Evolutionary conservation across 192 early-diverging fungal species (phyloP), one percentile per base, ranked within the genome.

Genomic region (Coemansia sp.): DNA sequence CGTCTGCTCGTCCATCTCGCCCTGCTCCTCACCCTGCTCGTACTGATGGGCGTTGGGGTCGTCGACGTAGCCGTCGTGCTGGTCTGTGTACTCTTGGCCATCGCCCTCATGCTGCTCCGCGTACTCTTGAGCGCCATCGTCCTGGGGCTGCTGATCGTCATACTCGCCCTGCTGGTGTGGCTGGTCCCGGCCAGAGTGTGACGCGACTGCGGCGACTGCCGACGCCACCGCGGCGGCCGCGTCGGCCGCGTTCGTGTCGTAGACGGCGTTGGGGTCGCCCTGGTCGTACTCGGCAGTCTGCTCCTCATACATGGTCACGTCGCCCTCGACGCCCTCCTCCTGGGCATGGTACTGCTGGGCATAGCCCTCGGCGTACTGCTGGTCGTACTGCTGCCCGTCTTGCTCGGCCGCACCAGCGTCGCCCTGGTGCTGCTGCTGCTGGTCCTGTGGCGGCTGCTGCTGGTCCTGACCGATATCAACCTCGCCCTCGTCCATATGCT

Each of bases 1-100:
- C 5, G 64, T 67, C 60, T 75, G 71, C 34, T 63, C 71, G 44
- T 75, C 71, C 22, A 58, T 34, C 13, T 22, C 59, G 22, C 46
- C 21, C 14, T 23, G 14, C 8, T 47, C 49, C 10, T 47, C 54
- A 18, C 47, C 47, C 25, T 66, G 51, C 13, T 20, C 56, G 28
- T 67, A 67, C 51, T 61, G 52, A 26, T 62, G 50, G 10, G 36
- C 42, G 17, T 43, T 38, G 30, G 41, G 39, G 4, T 69, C 60
- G 38, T 69, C 59, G 16, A 62, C 37, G 27, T 63, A 64, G 29
- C 37, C 67, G 12, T 43, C 47, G 19, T 67, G 49, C 38, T 64
- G 56, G 29, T 60, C 52, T 12, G 14, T 31, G 28, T 73, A 65
- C 32, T 64, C 61, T 30, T 73, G 69, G n/a, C n/a, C n/a, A 22